Base-by-base conservation (phyloP, 208 protist species). In the Lotmaria passim region DNA sequence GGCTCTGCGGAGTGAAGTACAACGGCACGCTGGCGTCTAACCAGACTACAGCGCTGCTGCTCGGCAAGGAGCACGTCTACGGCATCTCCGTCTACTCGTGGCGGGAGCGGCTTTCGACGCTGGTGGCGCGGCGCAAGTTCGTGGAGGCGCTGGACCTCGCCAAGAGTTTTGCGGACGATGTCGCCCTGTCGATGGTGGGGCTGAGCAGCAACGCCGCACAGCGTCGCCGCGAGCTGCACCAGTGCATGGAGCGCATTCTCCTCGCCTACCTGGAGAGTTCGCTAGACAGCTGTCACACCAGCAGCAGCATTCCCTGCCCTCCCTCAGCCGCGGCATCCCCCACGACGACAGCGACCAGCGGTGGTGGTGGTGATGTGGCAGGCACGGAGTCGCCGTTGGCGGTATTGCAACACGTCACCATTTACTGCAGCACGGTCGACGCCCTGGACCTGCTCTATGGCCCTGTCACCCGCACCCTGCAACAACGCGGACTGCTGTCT, bases 71-170 rank as follows among this genome's bases (percentile, higher is more conserved):
- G 14, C 53, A 24, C 28, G 52, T 56, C 57, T 87, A 87, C 58
- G 81, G 72, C 34, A 80, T 78, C 59, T 78, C 76, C 4, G 34
- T 95, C 31, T 66, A 88, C 15, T 75, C 90, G n/a, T 95, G 90
- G 90, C 36, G 73, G n/a, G 81, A 66, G 17, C 73, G 90, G 2
- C 66, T 95, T 6, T 78, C 90, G 43, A 73, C 66, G 23, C 52
- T 95, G 26, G 50, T 93, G 28, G 58, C 69, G 28, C 64, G 71
- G 4, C 56, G 72, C 30, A 48, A 81, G 31, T 93, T 78, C 48
- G 21, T 52, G 15, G 78, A 86, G 26, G 90, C 90, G 10, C 59
- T 95, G 38, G 79, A 90, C 30, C 80, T 91, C 30, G 73, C 82
- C 4, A 84, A 86, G 46, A 75, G 67, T 12, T 86, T 93, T 67